phyloP scores from a whole-genome alignment of 2,329 filamentous ascomycete species.

The Xylaria sp. region DNA sequence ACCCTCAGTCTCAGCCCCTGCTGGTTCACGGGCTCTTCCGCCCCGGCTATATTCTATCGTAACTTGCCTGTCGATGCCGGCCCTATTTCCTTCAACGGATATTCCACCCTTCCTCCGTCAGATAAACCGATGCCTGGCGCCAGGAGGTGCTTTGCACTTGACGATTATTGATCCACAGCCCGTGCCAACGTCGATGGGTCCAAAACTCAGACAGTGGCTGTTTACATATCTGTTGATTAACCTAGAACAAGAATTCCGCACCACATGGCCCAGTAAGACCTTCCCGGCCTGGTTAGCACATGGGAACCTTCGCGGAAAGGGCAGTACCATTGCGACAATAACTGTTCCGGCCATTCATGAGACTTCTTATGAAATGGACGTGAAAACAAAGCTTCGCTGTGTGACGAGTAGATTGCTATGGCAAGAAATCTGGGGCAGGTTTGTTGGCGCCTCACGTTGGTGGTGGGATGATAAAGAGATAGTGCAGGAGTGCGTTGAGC shows the following conservation, averaged over 20 bases:
- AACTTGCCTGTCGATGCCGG: conserved; percentile 65
- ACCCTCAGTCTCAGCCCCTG: conserved; percentile 46
- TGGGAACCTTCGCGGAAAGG: conserved; percentile 60
- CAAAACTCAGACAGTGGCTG: conserved; percentile 68
- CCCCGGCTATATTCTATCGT: conserved; percentile 59
- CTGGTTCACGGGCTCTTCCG: conserved; percentile 52
- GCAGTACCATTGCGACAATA: conserved; percentile 60
- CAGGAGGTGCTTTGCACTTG: conserved; percentile 66
- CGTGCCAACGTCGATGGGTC: conserved; percentile 64
- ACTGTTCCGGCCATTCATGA: conserved; percentile 59
- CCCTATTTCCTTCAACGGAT: conserved; percentile 65
- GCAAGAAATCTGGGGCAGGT: conserved; percentile 68
- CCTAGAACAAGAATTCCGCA: conserved; percentile 67
- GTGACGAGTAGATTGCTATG: conserved; percentile 67
- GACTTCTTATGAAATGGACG: conserved; percentile 33
- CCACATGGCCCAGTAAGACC: conserved; percentile 66
- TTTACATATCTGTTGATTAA: conserved; percentile 69
- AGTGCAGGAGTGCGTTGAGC: conserved; percentile 63
- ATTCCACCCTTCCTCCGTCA: conserved; percentile 66
- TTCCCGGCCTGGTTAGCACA: conserved; percentile 69
- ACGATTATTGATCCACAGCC: conserved; percentile 72
- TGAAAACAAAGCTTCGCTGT: conserved; percentile 61
- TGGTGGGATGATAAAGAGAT: conserved; percentile 71
- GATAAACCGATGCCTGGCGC: conserved; percentile 65
- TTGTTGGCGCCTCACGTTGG: conserved; percentile 62